phyloP scores from a whole-genome alignment of 2,329 filamentous ascomycete genomes.

The Cadophora luteo-olivacea region DNA sequence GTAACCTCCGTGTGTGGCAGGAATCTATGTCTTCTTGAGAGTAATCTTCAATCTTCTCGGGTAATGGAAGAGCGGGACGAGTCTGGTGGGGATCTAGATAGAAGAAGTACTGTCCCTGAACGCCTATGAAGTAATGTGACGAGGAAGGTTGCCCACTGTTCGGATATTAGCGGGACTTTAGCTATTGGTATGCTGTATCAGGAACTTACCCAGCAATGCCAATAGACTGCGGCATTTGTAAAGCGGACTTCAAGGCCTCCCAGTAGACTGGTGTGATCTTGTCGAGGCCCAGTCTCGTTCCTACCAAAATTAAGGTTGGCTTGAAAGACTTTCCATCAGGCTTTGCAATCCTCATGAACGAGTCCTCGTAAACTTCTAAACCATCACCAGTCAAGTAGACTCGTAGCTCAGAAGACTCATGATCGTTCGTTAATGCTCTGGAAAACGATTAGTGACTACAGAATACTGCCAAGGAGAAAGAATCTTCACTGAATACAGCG shows the following conservation, averaged over 20 bases:
- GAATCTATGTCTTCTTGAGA: conserved; percentile 76
- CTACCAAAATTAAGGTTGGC: conserved; percentile 87
- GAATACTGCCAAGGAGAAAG: background rate
- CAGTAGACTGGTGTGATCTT: conserved; percentile 95
- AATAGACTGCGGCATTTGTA: conserved; percentile 91
- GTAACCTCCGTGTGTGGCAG: conserved; percentile 86
- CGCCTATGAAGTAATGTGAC: conserved; percentile 73
- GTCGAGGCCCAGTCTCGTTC: conserved; percentile 89
- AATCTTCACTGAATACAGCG: conserved; percentile 83
- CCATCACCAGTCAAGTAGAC: conserved; percentile 92
- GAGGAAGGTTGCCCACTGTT: conserved; percentile 86
- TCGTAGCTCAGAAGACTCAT: conserved; percentile 66
- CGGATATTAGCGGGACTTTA: conserved; percentile 17
- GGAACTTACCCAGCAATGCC: conserved; percentile 84
- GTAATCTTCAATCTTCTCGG: conserved; percentile 62
- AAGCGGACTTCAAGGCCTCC: conserved; percentile 83
- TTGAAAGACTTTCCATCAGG: conserved; percentile 70
- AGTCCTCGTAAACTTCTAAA: conserved; percentile 91
- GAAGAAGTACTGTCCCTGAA: conserved; percentile 81
- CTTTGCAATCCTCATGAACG: conserved; percentile 79
- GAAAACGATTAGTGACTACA: conserved; percentile 28
- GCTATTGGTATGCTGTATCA: background rate
- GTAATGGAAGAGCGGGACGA: conserved; percentile 74
- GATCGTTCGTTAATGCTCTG: conserved; percentile 76
- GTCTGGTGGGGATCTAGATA: conserved; percentile 95